Evolutionary conservation across 257 asterid species (phyloP), one percentile per base, ranked within the genome.

Genomic region (Osmanthus fragrans): DNA sequence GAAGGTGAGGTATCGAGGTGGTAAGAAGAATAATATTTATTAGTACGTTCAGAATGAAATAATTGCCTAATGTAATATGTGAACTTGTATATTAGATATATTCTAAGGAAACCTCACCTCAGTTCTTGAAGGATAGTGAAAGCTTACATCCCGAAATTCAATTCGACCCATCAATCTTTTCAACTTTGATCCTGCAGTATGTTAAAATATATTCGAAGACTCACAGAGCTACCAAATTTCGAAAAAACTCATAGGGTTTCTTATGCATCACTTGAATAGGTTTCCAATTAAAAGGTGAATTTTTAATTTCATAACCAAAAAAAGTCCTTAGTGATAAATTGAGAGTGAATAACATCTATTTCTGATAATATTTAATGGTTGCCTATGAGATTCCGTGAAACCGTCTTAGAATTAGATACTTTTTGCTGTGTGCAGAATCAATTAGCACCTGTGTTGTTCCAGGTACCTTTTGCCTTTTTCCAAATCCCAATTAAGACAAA

Each of bases 61-160:
- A 30, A 79, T 30, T 49, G 73, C 60, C 15, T 25, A 81, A 47
- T 73, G 51, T 7, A 64, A 25, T 8, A 81, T 32, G 21, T 47
- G 27, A 76, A 65, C 47, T 70, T 71, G 45, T 63, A n/a, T 6
- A 72, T 18, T 30, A 58, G 18, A 70, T 3, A 34, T 7, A 32
- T 29, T 60, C 45, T 23, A 32, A 32, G 49, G 67, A 4, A 72
- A 63, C 65, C 88, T 77, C 88, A 93, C 97, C 88, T 72, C 78
- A 73, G 87, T 63, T 86, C 99, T 90, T 72, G 96, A 87, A 86
- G 94, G 92, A 79, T 93, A 96, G 86, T 85, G 80, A 84, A 93
- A 96, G 71, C 91, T 76, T 58, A 93, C 90, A 75, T 88, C 88
- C 75, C 65, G 77, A 85, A 93, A 93, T 80, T 92, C 92, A 82